Evolutionary conservation across 108 stramenopile species (phyloP).

Genomic region (Stephanodiscus minutulus): DNA sequence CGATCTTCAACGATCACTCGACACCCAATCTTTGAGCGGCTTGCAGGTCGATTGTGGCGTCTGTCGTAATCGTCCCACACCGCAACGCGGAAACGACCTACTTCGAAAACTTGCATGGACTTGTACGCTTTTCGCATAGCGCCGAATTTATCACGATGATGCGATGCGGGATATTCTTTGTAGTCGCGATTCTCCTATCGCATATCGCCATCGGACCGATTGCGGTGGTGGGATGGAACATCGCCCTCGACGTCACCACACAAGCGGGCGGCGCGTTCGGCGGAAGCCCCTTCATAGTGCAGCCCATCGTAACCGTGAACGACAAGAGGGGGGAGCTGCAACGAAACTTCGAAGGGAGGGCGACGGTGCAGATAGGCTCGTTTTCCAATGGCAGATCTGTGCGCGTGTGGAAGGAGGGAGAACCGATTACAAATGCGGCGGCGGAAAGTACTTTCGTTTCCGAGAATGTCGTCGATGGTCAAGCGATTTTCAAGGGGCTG

Average conservation of each 20-base stretch:
- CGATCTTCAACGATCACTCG: too few relatives aligned
- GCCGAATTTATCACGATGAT: too few relatives aligned
- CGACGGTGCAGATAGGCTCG: conserved; percentile 28
- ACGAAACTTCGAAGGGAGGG: conserved; percentile 30
- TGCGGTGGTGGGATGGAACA: conserved; percentile 29
- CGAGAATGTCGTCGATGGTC: conserved; percentile 11
- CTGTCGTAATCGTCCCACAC: too few relatives aligned
- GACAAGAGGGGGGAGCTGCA: conserved; percentile 37
- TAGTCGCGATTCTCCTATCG: not conserved
- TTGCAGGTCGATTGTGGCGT: too few relatives aligned
- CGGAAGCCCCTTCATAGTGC: conserved; percentile 27
- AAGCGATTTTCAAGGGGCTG: conserved; percentile 21
- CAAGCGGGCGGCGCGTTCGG: conserved; percentile 29
- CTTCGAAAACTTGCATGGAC: too few relatives aligned
- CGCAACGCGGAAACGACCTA: too few relatives aligned
- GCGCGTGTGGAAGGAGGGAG: conserved; percentile 19
- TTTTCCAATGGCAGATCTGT: conserved; percentile 14
- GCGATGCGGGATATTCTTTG: not conserved
- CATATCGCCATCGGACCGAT: conserved; percentile 14
- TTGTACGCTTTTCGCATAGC: too few relatives aligned
- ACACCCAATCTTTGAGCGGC: too few relatives aligned
- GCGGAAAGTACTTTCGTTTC: conserved; percentile 16
- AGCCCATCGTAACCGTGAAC: conserved; percentile 34
- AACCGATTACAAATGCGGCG: conserved; percentile 2
- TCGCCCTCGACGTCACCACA: conserved; percentile 30